Evolutionary conservation across 441 rosid species (phyloP).

Genomic region (Populus hybrid): DNA sequence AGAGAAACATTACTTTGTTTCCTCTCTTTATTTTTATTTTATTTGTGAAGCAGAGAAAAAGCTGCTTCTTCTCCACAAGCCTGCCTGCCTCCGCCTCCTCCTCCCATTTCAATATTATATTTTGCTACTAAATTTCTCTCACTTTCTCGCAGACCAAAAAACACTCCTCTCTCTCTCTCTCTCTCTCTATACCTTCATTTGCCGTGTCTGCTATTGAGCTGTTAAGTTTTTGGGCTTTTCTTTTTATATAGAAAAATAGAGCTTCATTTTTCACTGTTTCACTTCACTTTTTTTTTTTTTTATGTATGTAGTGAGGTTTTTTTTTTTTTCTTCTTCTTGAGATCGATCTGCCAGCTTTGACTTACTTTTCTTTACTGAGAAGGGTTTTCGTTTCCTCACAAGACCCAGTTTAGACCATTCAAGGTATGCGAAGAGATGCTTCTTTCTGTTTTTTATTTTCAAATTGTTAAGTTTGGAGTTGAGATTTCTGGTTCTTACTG

Average conservation of each 20-base stretch:
- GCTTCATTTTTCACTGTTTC: background rate
- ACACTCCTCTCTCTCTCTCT: slow-evolving; percentile 11
- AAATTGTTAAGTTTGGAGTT: background rate
- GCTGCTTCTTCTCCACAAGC: slow-evolving; percentile 51
- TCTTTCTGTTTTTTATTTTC: background rate
- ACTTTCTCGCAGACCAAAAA: slow-evolving; percentile 17
- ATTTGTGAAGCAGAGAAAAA: slow-evolving; percentile 36
- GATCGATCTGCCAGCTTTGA: background rate
- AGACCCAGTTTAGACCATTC: background rate
- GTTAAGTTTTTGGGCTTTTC: background rate
- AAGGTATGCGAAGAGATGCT: background rate
- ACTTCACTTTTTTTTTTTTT: background rate
- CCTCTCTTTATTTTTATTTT: background rate
- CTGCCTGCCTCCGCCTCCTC: slow-evolving; percentile 26
- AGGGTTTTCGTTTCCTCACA: background rate
- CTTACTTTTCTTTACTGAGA: background rate
- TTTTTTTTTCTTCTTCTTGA: background rate
- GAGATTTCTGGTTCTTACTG: slow-evolving; percentile 8
- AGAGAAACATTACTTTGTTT: background rate
- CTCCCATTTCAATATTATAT: background rate
- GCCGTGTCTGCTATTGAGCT: background rate
- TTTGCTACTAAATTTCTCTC: no score
- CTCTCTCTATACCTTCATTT: slow-evolving; percentile 6
- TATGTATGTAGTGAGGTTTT: background rate
- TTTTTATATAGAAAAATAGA: background rate